phyloP scores from a whole-genome alignment of 768 basidiomycete genomes.

The Kwoniella bestiolae region DNA sequence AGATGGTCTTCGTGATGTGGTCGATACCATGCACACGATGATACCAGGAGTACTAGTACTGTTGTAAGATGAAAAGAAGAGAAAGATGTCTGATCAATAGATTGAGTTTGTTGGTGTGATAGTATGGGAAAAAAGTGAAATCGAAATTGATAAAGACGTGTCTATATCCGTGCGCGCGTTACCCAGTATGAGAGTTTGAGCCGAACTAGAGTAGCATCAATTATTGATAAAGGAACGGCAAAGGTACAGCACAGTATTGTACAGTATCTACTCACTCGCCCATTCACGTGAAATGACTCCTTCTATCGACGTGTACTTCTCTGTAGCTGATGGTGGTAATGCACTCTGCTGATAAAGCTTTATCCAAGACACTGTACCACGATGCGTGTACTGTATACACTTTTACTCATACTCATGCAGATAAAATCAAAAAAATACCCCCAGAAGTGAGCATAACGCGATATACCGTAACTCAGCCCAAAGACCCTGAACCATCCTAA shows the following conservation, averaged over 20 bases:
- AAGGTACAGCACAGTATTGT: too few species aligned
- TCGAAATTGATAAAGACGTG: background rate
- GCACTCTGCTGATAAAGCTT: background rate
- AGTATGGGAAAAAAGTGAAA: background rate
- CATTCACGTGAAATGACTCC: too few species aligned
- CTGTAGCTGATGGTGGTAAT: too few species aligned
- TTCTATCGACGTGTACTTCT: too few species aligned
- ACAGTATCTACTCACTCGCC: too few species aligned
- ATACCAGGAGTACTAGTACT: background rate
- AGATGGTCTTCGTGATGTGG: background rate
- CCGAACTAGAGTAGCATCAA: too few species aligned
- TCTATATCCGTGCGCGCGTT: background rate
- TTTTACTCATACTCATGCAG: too few species aligned
- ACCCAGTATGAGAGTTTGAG: too few species aligned
- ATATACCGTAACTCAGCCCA: too few species aligned
- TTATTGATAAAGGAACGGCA: background rate
- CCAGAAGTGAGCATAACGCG: too few species aligned
- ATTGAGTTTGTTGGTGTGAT: background rate
- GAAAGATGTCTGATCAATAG: background rate
- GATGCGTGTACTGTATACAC: too few species aligned
- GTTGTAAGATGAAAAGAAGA: background rate
- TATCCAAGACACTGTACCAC: background rate
- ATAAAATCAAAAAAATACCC: too few species aligned
- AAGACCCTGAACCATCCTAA: background rate
- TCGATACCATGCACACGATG: background rate